A percentile compares a stretch with the other conserved stretches of the same genome.
phyloP scores from a whole-genome alignment of 257 asterid genomes.

The Vinca minor region DNA sequence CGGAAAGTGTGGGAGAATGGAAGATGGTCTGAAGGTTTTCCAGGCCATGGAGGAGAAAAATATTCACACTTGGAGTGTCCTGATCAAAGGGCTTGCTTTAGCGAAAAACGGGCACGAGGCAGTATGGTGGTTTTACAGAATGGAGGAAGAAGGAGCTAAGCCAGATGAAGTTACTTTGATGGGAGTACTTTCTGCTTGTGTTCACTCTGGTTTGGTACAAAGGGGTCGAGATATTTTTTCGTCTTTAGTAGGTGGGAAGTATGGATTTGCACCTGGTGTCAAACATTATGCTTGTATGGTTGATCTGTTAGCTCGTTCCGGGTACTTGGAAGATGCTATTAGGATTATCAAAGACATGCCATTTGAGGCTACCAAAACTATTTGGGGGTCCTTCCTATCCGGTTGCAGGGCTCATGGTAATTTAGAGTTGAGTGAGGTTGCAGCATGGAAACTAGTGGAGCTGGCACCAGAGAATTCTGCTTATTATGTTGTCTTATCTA shows the following conservation, averaged over 20 bases:
- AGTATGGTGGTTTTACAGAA: constrained; percentile 39
- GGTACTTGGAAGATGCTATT: constrained; percentile 41
- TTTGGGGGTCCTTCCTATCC: constrained; percentile 64
- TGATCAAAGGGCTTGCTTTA: constrained; percentile 56
- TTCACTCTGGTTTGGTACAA: constrained; percentile 40
- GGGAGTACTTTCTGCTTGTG: constrained; percentile 54
- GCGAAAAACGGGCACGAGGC: constrained; percentile 53
- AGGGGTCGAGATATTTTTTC: constrained; percentile 47
- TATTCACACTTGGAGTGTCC: constrained; percentile 58
- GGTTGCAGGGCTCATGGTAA: constrained; percentile 45
- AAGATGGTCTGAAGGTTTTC: constrained; percentile 39
- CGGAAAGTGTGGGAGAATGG: constrained; percentile 49
- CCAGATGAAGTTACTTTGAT: constrained; percentile 56
- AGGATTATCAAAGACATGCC: constrained; percentile 46
- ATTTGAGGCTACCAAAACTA: constrained; percentile 38
- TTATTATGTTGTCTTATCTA: constrained; percentile 44
- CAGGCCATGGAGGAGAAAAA: constrained; percentile 42
- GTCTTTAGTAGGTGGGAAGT: constrained; percentile 27
- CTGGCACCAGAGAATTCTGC: constrained; percentile 44
- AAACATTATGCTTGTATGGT: constrained; percentile 62
- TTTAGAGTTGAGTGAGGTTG: constrained; percentile 44
- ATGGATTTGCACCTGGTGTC: constrained; percentile 47
- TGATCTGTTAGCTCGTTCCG: constrained; percentile 47
- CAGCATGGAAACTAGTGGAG: constrained; percentile 62
- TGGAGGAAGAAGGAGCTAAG: constrained; percentile 41